Conservation (phyloP, 1,139 yeast genomes). For the Magnusiomyces sp. region DNA sequence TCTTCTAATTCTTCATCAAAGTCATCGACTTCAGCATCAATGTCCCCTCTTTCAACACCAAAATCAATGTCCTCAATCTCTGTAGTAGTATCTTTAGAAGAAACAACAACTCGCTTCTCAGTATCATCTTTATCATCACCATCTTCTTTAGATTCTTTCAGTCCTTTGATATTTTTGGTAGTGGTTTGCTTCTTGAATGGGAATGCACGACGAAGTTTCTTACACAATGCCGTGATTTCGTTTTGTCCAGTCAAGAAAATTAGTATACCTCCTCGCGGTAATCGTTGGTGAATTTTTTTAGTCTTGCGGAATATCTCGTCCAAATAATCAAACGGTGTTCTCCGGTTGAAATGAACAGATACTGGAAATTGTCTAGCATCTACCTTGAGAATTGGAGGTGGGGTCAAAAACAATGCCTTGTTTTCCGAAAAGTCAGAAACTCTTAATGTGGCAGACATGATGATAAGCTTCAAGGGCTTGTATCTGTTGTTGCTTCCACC, state of each 20-base stretch:
- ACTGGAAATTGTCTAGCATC: constrained; percentile 95
- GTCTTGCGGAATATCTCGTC: constrained; percentile 85
- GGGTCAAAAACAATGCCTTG: constrained; percentile 50
- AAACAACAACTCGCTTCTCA: constrained; percentile 42
- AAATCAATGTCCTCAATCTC: constrained; percentile 90
- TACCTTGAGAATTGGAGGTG: constrained; percentile 89
- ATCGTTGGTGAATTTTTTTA: constrained; percentile 71
- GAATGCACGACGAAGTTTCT: constrained; percentile 56
- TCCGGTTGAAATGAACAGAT: constrained; percentile 77
- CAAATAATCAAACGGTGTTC: constrained; percentile 67
- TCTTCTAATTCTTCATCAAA: constrained; percentile 42
- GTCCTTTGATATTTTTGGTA: constrained; percentile 7
- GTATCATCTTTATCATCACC: constrained; percentile 30
- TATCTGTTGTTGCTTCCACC: constrained; percentile 24
- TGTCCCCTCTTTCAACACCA: constrained; percentile 38
- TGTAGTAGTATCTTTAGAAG: constrained; percentile 52
- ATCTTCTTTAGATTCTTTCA: constrained; percentile 11
- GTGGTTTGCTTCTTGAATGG: constrained; percentile 40
- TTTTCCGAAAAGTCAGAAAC: constrained; percentile 91
- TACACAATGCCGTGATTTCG: constrained; percentile 75
- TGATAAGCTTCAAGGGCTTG: constrained; percentile 50
- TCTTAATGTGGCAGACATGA: constrained; percentile 93
- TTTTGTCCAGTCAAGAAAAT: constrained; percentile 91
- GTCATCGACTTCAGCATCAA: constrained; percentile 38
- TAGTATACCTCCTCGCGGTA: constrained; percentile 93